Evolutionary conservation across 2,329 filamentous ascomycete species (phyloP).

Genomic region (Neurospora crassa): DNA sequence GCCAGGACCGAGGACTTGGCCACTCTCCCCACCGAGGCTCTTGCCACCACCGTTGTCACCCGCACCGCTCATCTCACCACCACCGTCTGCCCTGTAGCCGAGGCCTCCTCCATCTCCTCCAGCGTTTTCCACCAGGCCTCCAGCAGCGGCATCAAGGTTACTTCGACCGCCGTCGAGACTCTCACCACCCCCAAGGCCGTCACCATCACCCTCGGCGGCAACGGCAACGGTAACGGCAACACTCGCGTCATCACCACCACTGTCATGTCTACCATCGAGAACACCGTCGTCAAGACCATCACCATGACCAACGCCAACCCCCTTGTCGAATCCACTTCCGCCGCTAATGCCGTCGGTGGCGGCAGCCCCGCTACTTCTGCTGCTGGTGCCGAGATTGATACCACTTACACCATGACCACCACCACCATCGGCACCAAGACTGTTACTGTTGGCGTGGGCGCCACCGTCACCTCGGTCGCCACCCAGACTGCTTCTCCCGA

Average conservation of each 20-base stretch:
- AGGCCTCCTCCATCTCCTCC: slow-evolving; percentile 6
- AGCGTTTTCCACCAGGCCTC: slow-evolving; percentile 15
- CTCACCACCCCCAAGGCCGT: slow-evolving; percentile 15
- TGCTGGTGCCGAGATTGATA: slow-evolving; percentile 7
- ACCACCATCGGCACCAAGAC: slow-evolving; percentile 19
- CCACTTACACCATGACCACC: slow-evolving; percentile 17
- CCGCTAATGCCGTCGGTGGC: not conserved
- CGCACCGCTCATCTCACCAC: slow-evolving; percentile 30
- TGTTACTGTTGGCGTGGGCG: slow-evolving; percentile 16
- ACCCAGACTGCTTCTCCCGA: slow-evolving; percentile 2
- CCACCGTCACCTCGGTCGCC: slow-evolving; percentile 9
- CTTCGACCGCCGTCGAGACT: slow-evolving; percentile 13
- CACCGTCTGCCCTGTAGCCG: slow-evolving; percentile 6
- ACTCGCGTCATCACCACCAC: slow-evolving; percentile 18
- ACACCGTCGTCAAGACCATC: slow-evolving; percentile 18
- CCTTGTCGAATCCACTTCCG: not conserved
- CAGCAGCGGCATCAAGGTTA: slow-evolving; percentile 18
- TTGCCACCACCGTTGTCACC: slow-evolving; percentile 20
- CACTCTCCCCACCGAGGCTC: not conserved
- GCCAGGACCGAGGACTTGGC: not conserved
- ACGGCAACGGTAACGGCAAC: slow-evolving; percentile 8
- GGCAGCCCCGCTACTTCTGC: slow-evolving; percentile 4
- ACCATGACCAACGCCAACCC: slow-evolving; percentile 7
- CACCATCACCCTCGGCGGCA: slow-evolving; percentile 19
- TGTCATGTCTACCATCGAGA: slow-evolving; percentile 17